Conservation (phyloP, 2,329 filamentous ascomycete genomes). For the Claviceps pazoutovae region DNA sequence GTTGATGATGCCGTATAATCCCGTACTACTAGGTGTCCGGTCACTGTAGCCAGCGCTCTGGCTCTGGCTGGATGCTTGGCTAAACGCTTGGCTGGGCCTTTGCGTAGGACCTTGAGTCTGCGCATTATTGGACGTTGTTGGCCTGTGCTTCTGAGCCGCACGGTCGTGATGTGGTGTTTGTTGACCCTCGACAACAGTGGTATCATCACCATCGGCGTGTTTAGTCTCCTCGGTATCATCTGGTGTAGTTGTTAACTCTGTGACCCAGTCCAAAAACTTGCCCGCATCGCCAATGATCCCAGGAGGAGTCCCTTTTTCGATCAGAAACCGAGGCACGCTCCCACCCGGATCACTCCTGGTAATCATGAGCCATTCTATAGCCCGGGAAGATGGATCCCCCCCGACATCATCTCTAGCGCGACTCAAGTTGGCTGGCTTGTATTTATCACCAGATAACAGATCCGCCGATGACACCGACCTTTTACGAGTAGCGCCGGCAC, state of each 20-base stretch:
- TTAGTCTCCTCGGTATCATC: background rate
- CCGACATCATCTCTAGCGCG: constrained; percentile 19
- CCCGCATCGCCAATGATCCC: constrained; percentile 67
- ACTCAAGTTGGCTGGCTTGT: constrained; percentile 8
- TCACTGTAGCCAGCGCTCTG: constrained; percentile 13
- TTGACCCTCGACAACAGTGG: no score
- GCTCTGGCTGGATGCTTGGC: background rate
- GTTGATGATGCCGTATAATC: constrained; percentile 42
- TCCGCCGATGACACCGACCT: constrained; percentile 21
- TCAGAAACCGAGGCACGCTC: constrained; percentile 77
- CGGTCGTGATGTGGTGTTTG: background rate
- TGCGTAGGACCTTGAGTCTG: background rate
- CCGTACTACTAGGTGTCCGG: constrained; percentile 25
- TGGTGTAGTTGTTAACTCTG: constrained; percentile 22
- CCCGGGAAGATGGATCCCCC: constrained; percentile 7
- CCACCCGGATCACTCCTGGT: constrained; percentile 81
- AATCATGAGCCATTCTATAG: constrained; percentile 83
- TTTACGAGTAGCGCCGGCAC: constrained; percentile 11
- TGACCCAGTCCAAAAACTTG: constrained; percentile 69
- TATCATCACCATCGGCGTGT: background rate
- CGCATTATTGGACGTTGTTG: background rate
- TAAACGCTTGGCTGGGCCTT: background rate
- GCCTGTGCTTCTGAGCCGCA: background rate
- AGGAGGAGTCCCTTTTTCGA: constrained; percentile 74
- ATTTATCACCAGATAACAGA: constrained; percentile 15